phyloP scores from a whole-genome alignment of 352 stramenopile species.

The Peronospora farinosa region DNA sequence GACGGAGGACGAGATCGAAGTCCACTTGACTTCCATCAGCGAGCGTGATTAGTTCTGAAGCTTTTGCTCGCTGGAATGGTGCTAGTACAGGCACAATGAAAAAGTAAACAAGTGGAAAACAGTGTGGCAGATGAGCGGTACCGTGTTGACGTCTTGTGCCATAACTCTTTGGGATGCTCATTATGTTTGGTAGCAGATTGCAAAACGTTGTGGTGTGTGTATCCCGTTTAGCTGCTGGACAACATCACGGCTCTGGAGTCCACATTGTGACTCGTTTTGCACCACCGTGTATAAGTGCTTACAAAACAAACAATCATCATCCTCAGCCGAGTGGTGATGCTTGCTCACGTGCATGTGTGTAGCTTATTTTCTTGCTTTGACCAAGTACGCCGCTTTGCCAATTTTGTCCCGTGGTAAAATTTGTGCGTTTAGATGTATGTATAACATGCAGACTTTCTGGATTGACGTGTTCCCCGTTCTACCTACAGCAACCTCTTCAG shows the following conservation, averaged over 20 bases:
- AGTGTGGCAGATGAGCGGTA: conserved; percentile 18
- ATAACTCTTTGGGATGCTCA: neutral
- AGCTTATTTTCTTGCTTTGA: conserved; percentile 15
- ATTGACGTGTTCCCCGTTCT: conserved; percentile 1
- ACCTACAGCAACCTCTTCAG: conserved; percentile 26
- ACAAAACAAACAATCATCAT: too few species aligned
- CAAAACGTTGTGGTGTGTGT: neutral
- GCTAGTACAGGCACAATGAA: conserved; percentile 12
- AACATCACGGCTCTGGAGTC: conserved; percentile 36
- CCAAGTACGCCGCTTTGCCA: neutral
- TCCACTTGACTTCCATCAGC: conserved; percentile 96
- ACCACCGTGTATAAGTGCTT: conserved; percentile 43
- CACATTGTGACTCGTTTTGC: conserved; percentile 80
- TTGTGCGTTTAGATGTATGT: neutral
- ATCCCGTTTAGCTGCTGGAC: too few species aligned
- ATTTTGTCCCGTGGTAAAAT: neutral
- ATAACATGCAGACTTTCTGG: conserved; percentile 2
- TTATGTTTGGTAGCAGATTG: neutral
- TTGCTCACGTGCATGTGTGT: conserved; percentile 17
- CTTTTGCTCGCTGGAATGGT: conserved; percentile 6
- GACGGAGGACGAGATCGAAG: conserved; percentile 95
- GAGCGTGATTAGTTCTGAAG: conserved; percentile 78
- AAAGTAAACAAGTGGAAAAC: conserved; percentile 15
- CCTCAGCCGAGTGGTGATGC: neutral
- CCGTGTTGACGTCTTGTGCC: neutral